Evolutionary conservation across 106 monocot species (phyloP), one percentile per base, ranked within the genome.

Genomic region (Phalaenopsis equestris): DNA sequence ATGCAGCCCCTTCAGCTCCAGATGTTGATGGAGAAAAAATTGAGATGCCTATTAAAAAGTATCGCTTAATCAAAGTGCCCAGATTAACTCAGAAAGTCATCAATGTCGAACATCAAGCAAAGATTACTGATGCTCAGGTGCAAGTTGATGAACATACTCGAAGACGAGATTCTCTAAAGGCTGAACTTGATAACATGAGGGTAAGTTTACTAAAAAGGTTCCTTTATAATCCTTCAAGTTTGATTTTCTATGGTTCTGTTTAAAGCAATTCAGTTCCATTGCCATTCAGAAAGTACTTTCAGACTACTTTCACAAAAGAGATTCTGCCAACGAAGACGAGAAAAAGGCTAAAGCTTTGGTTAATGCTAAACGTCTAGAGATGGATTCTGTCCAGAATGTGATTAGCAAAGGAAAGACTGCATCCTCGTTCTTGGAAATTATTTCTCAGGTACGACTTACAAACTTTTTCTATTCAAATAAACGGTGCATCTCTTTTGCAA

Each of bases 381-480:
- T 76, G 76, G 76, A 76, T 76, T 47, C 76, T 76, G 17, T 76
- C n/a, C 76, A 49, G 49, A 23, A 48, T 43, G 76, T 42, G 3
- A 76, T 76, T 42, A 76, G 76, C 49, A 76, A 76, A 42, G 76
- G 76, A 23, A 76, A 76, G 23, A 42, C 76, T 76, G 76, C 76
- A 24, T 48, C 76, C 48, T 76, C 76, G 14, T 76, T 48, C 76
- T 30, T 76, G 19, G 76, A 76, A 48, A 76, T 76, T 49, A 49
- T 21, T 76, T 76, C 76, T 49, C 76, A 52, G 76, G 76, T 52
- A 52, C 52, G 49, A 47, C 30, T 48, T 19, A 3, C 18, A 23
- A 23, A 10, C 23, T 49, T 76, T 74, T n/a, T 70, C 5, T 30
- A 8, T 49, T 76, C 70, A 70, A 49, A 49, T 48, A 9, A 76